phyloP scores from a whole-genome alignment of 495 filamentous ascomycete species.

The Symbiotaphrina buchneri region DNA sequence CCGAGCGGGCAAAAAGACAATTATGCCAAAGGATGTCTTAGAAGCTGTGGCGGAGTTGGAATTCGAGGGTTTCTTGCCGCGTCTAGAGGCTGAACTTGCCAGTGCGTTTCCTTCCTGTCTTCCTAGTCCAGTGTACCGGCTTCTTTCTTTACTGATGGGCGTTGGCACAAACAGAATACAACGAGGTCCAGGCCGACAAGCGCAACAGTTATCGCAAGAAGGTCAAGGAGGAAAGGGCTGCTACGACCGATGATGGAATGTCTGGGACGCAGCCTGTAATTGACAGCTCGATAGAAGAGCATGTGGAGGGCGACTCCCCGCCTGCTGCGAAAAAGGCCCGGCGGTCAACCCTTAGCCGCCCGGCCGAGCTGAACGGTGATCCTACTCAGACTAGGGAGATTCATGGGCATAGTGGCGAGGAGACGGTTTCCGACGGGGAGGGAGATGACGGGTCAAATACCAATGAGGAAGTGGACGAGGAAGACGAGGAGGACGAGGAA shows the following conservation, averaged over 20 bases:
- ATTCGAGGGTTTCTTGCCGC: conserved; percentile 50
- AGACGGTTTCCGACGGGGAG: conserved; percentile 6
- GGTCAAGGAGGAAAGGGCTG: conserved; percentile 21
- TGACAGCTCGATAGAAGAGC: conserved; percentile 4
- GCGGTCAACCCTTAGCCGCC: background rate
- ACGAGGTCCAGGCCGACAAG: conserved; percentile 39
- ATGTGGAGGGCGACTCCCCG: conserved; percentile 4
- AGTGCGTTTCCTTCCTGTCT: conserved; percentile 15
- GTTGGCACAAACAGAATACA: conserved; percentile 20
- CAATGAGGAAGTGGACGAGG: conserved; percentile 16
- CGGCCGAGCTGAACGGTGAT: conserved; percentile 25
- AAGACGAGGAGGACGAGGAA: conserved; percentile 13
- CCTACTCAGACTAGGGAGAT: conserved; percentile 21
- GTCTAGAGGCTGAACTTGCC: conserved; percentile 36
- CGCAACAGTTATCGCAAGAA: conserved; percentile 31
- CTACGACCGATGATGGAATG: conserved; percentile 6
- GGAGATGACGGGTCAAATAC: conserved; percentile 11
- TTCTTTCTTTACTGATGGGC: conserved; percentile 1
- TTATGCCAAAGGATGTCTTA: conserved; percentile 66
- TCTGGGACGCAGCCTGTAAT: conserved; percentile 4
- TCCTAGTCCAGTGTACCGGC: background rate
- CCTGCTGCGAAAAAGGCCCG: conserved; percentile 6
- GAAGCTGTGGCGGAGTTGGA: conserved; percentile 64
- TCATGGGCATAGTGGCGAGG: conserved; percentile 2
- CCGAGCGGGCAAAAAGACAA: conserved; percentile 53